A percentile compares a stretch with the other conserved stretches of the same genome.
These are phyloP conservation scores for Naganishia sp. DNA, from an alignment of 1,284 basidiomycete species.

Conservation along the genomic window DNA sequence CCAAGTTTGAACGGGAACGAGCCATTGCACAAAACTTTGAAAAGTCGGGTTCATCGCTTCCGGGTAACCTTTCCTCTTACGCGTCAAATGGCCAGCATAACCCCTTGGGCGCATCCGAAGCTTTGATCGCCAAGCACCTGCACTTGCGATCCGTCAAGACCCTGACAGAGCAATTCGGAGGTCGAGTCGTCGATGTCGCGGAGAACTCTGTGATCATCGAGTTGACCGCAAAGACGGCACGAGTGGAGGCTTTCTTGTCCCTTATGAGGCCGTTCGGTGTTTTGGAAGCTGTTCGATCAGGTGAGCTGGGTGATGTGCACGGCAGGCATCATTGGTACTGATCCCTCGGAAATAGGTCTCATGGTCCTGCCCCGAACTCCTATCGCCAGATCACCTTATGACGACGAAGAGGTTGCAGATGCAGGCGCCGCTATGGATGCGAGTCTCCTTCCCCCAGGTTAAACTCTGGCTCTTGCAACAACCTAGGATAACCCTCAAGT, in stretches of 20 bases:
- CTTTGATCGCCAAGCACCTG: constrained; percentile 84
- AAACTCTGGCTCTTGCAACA: constrained; percentile 35
- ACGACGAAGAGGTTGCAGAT: constrained; percentile 60
- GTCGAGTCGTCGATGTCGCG: constrained; percentile 90
- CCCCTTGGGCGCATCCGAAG: constrained; percentile 72
- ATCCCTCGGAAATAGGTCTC: constrained; percentile 61
- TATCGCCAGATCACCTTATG: constrained; percentile 67
- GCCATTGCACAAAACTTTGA: constrained; percentile 74
- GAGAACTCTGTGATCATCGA: constrained; percentile 94
- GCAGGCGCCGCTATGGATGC: constrained; percentile 70
- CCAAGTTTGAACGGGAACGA: constrained; percentile 68
- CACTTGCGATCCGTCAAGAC: constrained; percentile 83
- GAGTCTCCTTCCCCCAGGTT: constrained; percentile 86
- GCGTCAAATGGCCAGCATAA: constrained; percentile 41
- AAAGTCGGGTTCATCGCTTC: constrained; percentile 56
- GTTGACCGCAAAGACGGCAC: constrained; percentile 83
- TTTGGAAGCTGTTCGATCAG: constrained; percentile 87
- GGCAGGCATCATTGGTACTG: neutral
- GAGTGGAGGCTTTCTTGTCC: constrained; percentile 91
- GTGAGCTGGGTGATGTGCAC: constrained; percentile 57
- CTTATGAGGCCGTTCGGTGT: constrained; percentile 93
- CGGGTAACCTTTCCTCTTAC: constrained; percentile 38
- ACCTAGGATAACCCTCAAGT: constrained; percentile 9
- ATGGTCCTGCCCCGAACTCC: constrained; percentile 97
- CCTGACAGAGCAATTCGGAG: constrained; percentile 86